A percentile compares a stretch with the other conserved stretches of the same genome.
Conservation (phyloP, 176 grass and related monocot genomes). For the Cenchrus fungigraminus region DNA sequence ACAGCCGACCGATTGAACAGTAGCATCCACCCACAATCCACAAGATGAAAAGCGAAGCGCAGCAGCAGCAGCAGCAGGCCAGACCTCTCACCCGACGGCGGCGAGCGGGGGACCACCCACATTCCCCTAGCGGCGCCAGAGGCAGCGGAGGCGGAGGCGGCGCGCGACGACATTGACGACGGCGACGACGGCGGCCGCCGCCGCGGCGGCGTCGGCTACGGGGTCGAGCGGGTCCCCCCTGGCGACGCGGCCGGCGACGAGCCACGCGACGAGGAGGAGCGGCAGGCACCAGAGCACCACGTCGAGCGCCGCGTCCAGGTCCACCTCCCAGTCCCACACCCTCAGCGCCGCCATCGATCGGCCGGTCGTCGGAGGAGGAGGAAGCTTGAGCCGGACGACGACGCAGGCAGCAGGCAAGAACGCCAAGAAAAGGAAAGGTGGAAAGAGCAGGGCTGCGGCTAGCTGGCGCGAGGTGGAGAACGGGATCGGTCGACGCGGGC, state of each 20-base stretch:
- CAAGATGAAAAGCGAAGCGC: neutral
- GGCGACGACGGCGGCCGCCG: neutral
- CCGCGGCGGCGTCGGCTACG: conserved; percentile 9
- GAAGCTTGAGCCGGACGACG: neutral
- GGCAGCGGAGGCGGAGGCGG: neutral
- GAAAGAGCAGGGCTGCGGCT: neutral
- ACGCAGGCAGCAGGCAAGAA: no score
- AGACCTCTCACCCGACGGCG: no score
- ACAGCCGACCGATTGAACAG: neutral
- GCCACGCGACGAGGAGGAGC: neutral
- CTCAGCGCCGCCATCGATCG: neutral
- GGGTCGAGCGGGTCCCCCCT: neutral
- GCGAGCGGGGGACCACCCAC: no score
- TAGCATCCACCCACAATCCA: neutral
- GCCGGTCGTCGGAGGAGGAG: no score
- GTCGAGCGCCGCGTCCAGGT: neutral
- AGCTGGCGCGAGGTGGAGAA: neutral
- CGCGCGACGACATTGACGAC: conserved; percentile 13
- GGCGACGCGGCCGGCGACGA: neutral
- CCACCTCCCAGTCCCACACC: conserved; percentile 3
- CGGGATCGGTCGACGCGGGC: neutral
- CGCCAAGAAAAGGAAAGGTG: neutral
- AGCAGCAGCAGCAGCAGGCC: neutral
- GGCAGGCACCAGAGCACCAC: conserved; percentile 20
- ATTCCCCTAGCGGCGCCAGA: neutral